phyloP scores from a whole-genome alignment of 2,329 filamentous ascomycete genomes.

The Domatiomyces globalis region DNA sequence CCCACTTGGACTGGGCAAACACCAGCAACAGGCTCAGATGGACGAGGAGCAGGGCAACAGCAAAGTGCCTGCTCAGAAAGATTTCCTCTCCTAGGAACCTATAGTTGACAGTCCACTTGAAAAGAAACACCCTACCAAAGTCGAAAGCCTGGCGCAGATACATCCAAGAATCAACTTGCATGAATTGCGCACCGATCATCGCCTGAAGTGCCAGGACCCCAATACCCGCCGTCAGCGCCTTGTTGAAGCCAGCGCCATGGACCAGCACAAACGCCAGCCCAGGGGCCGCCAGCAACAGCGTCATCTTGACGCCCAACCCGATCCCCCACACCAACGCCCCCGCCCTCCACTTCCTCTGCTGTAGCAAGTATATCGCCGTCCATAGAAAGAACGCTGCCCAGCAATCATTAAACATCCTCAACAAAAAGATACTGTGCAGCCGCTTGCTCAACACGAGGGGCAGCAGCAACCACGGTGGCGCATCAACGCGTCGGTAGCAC shows the following conservation, averaged over 20 bases:
- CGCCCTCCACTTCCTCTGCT: constrained; percentile 57
- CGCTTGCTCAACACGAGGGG: constrained; percentile 81
- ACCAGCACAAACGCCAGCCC: constrained; percentile 65
- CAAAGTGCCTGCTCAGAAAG: constrained; percentile 61
- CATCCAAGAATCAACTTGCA: constrained; percentile 4
- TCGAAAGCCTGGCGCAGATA: constrained; percentile 82
- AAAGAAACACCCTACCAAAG: constrained; percentile 78
- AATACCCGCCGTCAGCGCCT: constrained; percentile 52
- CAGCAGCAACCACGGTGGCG: constrained; percentile 72
- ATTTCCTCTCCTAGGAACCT: constrained; percentile 72
- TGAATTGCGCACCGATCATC: constrained; percentile 20
- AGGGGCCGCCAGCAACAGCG: constrained; percentile 65
- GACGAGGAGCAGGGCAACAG: constrained; percentile 48
- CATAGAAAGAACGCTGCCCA: constrained; percentile 76
- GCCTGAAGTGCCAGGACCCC: constrained; percentile 70
- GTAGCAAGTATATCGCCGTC: constrained; percentile 62
- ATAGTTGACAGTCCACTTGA: constrained; percentile 99
- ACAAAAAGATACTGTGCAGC: constrained; percentile 80
- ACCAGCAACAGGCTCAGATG: constrained; percentile 52
- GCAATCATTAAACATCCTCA: constrained; percentile 92
- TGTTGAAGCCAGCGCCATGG: constrained; percentile 53
- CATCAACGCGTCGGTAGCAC: constrained; percentile 47
- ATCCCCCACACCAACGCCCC: constrained; percentile 60
- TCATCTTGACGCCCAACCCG: constrained; percentile 92
- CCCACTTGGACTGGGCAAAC: constrained; percentile 58